phyloP scores from a whole-genome alignment of 192 early-diverging fungal genomes.

The Funneliformis mosseae region DNA sequence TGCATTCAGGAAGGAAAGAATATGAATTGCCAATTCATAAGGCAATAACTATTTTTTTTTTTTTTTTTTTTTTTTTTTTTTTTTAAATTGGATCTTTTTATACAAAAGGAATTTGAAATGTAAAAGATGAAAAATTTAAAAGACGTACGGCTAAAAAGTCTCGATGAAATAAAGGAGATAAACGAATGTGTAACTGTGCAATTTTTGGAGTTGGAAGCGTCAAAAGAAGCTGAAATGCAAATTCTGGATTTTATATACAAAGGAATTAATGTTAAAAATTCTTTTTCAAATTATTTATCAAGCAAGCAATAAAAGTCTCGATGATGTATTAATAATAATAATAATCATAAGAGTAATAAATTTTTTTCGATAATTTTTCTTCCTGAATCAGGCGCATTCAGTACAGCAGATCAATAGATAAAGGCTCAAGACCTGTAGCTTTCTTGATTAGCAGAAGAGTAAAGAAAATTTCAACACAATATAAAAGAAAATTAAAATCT shows the following conservation, averaged over 20 bases:
- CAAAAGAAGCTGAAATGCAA: conserved; percentile 59
- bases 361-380: not conserved
- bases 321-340: not conserved
- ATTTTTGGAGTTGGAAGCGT: conserved; percentile 54
- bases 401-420: not conserved
- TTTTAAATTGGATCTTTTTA: not conserved
- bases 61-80: conserved; percentile 4
- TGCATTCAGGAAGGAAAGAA: conserved; percentile 56
- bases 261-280: not conserved
- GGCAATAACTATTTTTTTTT: conserved; percentile 46
- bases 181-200: conserved; percentile 42
- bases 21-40: conserved; percentile 55
- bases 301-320: not conserved
- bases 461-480: not conserved
- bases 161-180: conserved; percentile 56
- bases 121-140: conserved; percentile 11
- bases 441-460: not conserved
- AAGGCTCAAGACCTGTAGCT: no score
- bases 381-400: conserved; percentile 4
- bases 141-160: conserved; percentile 55
- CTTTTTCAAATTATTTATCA: not conserved
- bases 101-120: not conserved
- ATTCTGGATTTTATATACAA: conserved; percentile 41
- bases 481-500: conserved; percentile 2
- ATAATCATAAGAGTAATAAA: not conserved